Conservation (phyloP, 495 filamentous ascomycete genomes). For the Pseudoneurospora amorphoporcata region DNA sequence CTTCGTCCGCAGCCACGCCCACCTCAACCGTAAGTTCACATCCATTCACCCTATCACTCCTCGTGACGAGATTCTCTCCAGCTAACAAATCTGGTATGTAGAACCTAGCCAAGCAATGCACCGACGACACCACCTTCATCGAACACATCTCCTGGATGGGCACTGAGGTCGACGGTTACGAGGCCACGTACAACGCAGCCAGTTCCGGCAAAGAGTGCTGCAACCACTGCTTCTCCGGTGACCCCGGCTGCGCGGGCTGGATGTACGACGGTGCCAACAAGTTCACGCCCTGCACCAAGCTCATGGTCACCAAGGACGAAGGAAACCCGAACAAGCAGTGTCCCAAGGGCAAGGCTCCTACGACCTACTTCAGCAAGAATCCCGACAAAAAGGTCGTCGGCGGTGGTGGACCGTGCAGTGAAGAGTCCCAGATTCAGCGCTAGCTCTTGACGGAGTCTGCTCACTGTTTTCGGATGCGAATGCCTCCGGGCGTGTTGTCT, state of each 20-base stretch:
- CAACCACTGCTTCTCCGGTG: conserved; percentile 1
- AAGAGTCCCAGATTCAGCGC: neutral
- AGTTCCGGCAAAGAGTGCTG: conserved; percentile 13
- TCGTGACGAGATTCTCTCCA: neutral
- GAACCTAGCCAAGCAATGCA: conserved; percentile 3
- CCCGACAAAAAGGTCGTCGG: neutral
- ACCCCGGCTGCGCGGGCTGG: conserved; percentile 17
- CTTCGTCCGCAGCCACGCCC: neutral
- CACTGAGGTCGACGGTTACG: neutral
- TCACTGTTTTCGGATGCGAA: neutral
- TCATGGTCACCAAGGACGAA: neutral
- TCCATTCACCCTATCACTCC: neutral
- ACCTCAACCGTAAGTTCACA: conserved; percentile 3
- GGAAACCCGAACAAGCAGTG: conserved; percentile 3
- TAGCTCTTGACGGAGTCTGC: neutral
- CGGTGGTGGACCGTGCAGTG: neutral
- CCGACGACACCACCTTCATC: conserved; percentile 10
- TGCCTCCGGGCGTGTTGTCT: neutral
- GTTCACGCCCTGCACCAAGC: conserved; percentile 16
- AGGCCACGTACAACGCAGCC: neutral
- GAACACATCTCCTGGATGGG: conserved; percentile 8
- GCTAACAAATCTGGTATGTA: neutral
- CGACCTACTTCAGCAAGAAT: neutral
- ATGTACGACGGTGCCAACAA: conserved; percentile 1
- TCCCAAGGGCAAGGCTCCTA: conserved; percentile 5